phyloP scores from a whole-genome alignment of 2,329 filamentous ascomycete genomes.

The Diaporthe sp. region DNA sequence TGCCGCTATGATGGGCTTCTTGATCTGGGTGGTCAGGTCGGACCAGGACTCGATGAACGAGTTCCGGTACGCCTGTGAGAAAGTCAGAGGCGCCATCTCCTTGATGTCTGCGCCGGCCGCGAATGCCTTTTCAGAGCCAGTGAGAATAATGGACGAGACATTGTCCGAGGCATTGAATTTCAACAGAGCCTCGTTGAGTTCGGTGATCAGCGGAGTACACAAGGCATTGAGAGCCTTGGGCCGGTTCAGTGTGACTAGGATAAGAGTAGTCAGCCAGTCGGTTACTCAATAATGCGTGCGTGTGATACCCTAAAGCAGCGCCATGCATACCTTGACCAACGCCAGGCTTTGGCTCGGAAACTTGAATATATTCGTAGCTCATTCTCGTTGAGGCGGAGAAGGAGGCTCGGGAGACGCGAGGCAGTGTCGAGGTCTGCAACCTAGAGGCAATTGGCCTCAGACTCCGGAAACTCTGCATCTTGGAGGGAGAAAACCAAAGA shows the following conservation, averaged over 20 bases:
- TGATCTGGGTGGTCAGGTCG: constrained; percentile 82
- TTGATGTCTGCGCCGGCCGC: constrained; percentile 98
- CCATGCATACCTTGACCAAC: constrained; percentile 83
- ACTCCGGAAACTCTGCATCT: constrained; percentile 68
- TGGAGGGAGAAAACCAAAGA: background rate
- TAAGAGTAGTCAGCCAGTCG: constrained; percentile 12
- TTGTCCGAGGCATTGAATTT: constrained; percentile 77
- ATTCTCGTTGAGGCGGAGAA: constrained; percentile 60
- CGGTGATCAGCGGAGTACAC: constrained; percentile 88
- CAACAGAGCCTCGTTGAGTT: constrained; percentile 84
- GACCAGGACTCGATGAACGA: constrained; percentile 99
- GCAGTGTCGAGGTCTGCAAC: constrained; percentile 69
- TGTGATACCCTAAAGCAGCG: constrained; percentile 5
- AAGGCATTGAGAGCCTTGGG: constrained; percentile 97
- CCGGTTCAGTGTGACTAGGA: constrained; percentile 87
- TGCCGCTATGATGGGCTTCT: constrained; percentile 94
- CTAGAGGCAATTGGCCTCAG: constrained; percentile 72
- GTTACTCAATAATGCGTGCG: background rate
- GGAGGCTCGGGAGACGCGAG: constrained; percentile 62
- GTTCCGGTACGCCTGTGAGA: constrained; percentile 85
- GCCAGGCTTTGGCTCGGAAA: constrained; percentile 86
- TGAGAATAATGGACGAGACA: constrained; percentile 84
- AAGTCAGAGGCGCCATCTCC: constrained; percentile 95
- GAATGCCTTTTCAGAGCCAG: constrained; percentile 90
- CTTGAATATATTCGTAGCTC: constrained; percentile 84